phyloP scores from a whole-genome alignment of 192 early-diverging fungal genomes.

The Mycoemilia scoparia region DNA sequence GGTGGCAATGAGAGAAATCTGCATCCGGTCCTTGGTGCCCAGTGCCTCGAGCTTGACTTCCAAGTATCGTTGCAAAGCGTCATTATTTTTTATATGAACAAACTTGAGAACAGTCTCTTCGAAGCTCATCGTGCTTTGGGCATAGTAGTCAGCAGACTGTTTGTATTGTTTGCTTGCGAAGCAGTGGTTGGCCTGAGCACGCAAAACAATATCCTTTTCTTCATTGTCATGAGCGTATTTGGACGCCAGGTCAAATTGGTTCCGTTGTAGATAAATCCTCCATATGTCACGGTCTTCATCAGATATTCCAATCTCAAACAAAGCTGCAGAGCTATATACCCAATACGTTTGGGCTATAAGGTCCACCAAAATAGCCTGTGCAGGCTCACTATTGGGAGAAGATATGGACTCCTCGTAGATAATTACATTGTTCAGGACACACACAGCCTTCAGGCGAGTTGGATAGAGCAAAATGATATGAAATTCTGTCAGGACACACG shows the following conservation, averaged over 20 bases:
- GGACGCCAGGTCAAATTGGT: slow-evolving; percentile 67
- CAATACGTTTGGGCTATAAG: slow-evolving; percentile 70
- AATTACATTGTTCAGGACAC: slow-evolving; percentile 60
- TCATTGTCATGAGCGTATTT: slow-evolving; percentile 50
- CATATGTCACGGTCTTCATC: slow-evolving; percentile 93
- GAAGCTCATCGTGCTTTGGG: slow-evolving; percentile 55
- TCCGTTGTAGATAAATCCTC: slow-evolving; percentile 67
- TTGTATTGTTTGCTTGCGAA: slow-evolving; percentile 54
- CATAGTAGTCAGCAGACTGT: slow-evolving; percentile 73
- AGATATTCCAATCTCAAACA: slow-evolving; percentile 78
- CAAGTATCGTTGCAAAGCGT: slow-evolving; percentile 64
- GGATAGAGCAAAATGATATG: slow-evolving; percentile 76
- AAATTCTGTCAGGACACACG: slow-evolving; percentile 72
- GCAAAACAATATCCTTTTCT: slow-evolving; percentile 59
- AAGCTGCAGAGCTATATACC: slow-evolving; percentile 64
- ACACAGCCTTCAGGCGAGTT: slow-evolving; percentile 56
- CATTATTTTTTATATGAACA: slow-evolving; percentile 40
- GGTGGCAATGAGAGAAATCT: slow-evolving; percentile 59
- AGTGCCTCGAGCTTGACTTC: slow-evolving; percentile 52
- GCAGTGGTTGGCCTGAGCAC: slow-evolving; percentile 72
- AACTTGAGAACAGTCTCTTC: slow-evolving; percentile 85
- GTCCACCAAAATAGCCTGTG: slow-evolving; percentile 57
- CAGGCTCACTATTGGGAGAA: slow-evolving; percentile 30
- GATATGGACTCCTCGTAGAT: slow-evolving; percentile 64
- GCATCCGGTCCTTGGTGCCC: slow-evolving; percentile 53